Base-by-base conservation (phyloP, 148 eudicot genomes). In the Camellia japonica region DNA sequence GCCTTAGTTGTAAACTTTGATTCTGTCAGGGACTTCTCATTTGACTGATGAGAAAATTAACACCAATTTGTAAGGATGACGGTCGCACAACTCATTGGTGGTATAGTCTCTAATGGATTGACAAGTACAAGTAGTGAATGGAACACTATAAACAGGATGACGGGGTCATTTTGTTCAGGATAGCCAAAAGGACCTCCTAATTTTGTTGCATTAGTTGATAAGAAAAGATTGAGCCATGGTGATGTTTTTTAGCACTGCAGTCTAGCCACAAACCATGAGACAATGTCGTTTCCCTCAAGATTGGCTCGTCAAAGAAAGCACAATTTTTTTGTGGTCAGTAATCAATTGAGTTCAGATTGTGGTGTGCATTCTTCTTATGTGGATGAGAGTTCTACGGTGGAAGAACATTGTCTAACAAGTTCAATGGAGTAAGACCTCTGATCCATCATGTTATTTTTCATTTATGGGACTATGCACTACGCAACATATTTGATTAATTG, bases 301-400 rank as follows among this genome's bases (percentile, higher is more conserved):
- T 55, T 81, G 76, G 64, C 78, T 65, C 71, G 84, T 54, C 56
- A 64, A 74, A 83, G 89, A 78, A 91, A 83, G 81, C 78, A 73
- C 18, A 63, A 78, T 43, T 79, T 73, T 74, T 75, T 81, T 54
- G 80, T 78, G 61, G 44, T 74, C 15, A 47, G 70, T 72, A 77
- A 80, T 73, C 77, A 66, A 51, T 80, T 85, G 52, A 83, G 85
- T 78, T 84, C 93, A 58, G 92, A 89, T 78, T 73, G 82, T 78
- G 84, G 83, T 30, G 54, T 87, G 75, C 84, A 82, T 59, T 75
- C 89, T 43, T 87, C 83, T 79, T 83, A 93, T 72, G 81, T 74
- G 79, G 94, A 90, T 59, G 90, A 83, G 46, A 85, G 59, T 66
- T 77, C 54, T 78, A 72, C 63, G 18, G 19, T 63, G 52, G 86